Percentiles rank a stretch among this genome's conserved stretches.
Evolutionary conservation across 1,284 basidiomycete genomes (phyloP).

Genomic region (Mycena sp.): DNA sequence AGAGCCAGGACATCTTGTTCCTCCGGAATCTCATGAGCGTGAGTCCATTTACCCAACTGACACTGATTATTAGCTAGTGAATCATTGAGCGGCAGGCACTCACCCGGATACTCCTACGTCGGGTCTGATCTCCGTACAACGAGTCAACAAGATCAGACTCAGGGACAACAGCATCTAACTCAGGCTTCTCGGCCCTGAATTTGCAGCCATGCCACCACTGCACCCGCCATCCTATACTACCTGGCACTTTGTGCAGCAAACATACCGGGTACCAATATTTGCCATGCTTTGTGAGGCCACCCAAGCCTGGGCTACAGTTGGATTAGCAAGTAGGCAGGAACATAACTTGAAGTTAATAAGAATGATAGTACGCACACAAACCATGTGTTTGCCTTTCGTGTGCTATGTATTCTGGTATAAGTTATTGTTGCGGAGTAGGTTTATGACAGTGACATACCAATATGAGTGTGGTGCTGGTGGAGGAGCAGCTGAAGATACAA

Average conservation of each 20-base stretch:
- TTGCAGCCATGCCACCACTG: conserved; percentile 10
- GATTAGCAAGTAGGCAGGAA: not conserved
- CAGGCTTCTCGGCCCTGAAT: conserved; percentile 22
- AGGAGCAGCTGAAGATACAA: not conserved
- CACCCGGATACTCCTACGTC: not conserved
- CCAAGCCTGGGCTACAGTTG: conserved; percentile 16
- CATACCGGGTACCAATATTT: conserved; percentile 38
- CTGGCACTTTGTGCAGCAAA: conserved; percentile 23
- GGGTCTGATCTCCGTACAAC: not conserved
- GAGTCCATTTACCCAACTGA: not conserved
- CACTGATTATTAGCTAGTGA: not conserved
- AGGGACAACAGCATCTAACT: conserved; percentile 16
- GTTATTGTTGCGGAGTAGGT: too few relatives aligned
- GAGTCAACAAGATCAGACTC: not conserved
- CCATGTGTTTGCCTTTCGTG: too few relatives aligned
- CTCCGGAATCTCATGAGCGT: not conserved
- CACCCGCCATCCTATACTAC: not conserved
- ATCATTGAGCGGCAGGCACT: not conserved
- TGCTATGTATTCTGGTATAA: too few relatives aligned
- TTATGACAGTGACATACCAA: too few relatives aligned
- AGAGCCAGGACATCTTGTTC: not conserved
- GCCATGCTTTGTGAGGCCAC: conserved; percentile 28
- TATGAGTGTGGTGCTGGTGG: too few relatives aligned
- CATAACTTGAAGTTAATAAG: not conserved
- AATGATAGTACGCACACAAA: not conserved